phyloP scores from a whole-genome alignment of 495 filamentous ascomycete species.

The Podospora fimiseda region DNA sequence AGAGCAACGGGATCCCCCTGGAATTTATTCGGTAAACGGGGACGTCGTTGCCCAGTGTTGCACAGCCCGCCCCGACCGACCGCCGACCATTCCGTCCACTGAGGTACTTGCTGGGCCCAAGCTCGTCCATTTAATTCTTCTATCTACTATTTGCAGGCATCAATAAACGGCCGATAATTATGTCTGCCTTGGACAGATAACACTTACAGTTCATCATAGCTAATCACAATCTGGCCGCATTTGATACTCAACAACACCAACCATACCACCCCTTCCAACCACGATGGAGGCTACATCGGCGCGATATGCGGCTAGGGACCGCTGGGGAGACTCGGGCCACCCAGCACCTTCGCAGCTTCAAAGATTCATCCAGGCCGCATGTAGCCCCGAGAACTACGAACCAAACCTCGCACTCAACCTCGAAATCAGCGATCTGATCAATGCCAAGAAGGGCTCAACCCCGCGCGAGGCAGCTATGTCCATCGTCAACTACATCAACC shows the following conservation, averaged over 20 bases:
- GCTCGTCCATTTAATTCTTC: too few species aligned
- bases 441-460: slow-evolving; percentile 95
- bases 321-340: slow-evolving; percentile 76
- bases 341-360: slow-evolving; percentile 78
- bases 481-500: slow-evolving; percentile 91
- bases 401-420: slow-evolving; percentile 93
- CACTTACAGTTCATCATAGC: too few species aligned
- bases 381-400: slow-evolving; percentile 93
- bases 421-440: slow-evolving; percentile 94
- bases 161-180: too few species aligned
- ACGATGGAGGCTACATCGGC: slow-evolving; percentile 89
- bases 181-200: too few species aligned
- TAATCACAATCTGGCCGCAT: neutral
- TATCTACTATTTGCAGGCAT: too few species aligned
- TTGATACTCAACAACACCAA: neutral
- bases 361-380: slow-evolving; percentile 92
- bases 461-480: slow-evolving; percentile 92
- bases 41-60: neutral
- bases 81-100: too few species aligned
- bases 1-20: slow-evolving; percentile 1
- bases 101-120: too few species aligned
- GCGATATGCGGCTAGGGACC: slow-evolving; percentile 90
- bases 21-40: slow-evolving; percentile 16
- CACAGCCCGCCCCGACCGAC: too few species aligned
- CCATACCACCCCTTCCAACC: neutral